Base-by-base conservation (phyloP, 495 filamentous ascomycete species). In the Podospora comata region DNA sequence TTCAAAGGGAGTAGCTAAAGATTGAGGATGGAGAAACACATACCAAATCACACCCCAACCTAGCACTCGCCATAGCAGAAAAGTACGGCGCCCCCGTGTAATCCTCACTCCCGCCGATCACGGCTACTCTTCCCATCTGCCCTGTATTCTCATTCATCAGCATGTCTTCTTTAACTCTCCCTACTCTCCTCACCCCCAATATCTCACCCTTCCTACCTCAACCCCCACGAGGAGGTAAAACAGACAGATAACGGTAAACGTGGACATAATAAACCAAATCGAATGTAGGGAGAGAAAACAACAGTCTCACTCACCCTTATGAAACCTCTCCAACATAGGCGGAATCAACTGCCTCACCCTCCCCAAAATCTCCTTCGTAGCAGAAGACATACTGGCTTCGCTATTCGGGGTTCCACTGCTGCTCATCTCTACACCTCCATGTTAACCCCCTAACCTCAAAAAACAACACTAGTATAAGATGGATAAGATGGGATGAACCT, bases 51-150 rank as follows among this genome's bases (percentile, higher is more conserved):
- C 89, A 91, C 19, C 92, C 92, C 75, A 99, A 79, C 75, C 90
- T 85, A 61, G 96, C 96, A 62, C 92, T 96, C 53, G 95, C 95
- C 87, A 97, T 97, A 59, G 95, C 94, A 30, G 94, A 97, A 79
- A 99, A 99, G 81, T 97, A 99, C 53, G 95, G 95, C 60, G 95
- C 95, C 48, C 95, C 95, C 11, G 95, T 96, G 76, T 98, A 99
- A 80, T 98, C 96, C 77, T 91, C 90, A 73, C 91, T 96, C 26
- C 95, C 95, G 67, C 95, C 95, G 70, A 99, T 95, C 59, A 99
- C 95, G 57, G 90, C 96, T 56, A 99, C 89, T 53, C 95, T 85
- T 7, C 95, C 95, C 66, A 96, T 85, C 80, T 97, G 94, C 56
- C 95, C 95, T 76, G 39, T 48, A 16, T 68, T 53, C 65, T 23